Evolutionary conservation across 257 asterid species (phyloP), one percentile per base, ranked within the genome.

Genomic region (Ocimum tenuiflorum): DNA sequence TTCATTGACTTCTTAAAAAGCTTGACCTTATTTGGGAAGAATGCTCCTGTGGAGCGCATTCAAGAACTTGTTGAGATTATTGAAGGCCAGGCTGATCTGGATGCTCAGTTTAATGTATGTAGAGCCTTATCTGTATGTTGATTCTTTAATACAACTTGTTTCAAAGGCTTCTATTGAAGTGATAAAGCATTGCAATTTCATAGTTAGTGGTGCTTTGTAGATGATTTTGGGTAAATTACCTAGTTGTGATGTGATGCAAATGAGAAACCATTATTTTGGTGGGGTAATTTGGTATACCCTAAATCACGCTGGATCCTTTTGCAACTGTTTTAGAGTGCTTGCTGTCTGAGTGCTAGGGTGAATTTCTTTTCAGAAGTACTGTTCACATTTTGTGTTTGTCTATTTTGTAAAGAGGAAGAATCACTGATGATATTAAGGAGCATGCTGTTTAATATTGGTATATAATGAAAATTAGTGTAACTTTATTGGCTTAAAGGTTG

Each of bases 81-180:
- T 71, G 96, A 92, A 78, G 95, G 97, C 68, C 98, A 92, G 84
- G 97, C 98, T 70, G 98, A 92, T 77, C 81, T 92, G 60, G 89
- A 92, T 81, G 95, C 98, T 66, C 96, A 87, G 69, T 89, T 89
- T 59, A 80, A 92, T 56, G 97, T 92, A 84, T 77, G 79, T 68
- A 69, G 54, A 60, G 41, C 14, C 65, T 53, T 41, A 69, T 23
- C 20, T 18, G 8, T 65, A 53, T 33, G 36, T 39, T 67, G 38
- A 24, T 36, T 67, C 3, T n/a, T 58, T 51, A 9, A 18, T 63
- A 8, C 41, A 19, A 15, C 31, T 18, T 67, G 27, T 75, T 43
- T 36, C 24, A 38, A 33, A 18, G 51, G 22, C 22, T 51, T 70
- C 22, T 51, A 22, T 61, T 54, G 45, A 23, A 39, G 47, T 36